Evolutionary conservation across 164 flowering plant species (phyloP).

Genomic region (Taxillus chinensis): DNA sequence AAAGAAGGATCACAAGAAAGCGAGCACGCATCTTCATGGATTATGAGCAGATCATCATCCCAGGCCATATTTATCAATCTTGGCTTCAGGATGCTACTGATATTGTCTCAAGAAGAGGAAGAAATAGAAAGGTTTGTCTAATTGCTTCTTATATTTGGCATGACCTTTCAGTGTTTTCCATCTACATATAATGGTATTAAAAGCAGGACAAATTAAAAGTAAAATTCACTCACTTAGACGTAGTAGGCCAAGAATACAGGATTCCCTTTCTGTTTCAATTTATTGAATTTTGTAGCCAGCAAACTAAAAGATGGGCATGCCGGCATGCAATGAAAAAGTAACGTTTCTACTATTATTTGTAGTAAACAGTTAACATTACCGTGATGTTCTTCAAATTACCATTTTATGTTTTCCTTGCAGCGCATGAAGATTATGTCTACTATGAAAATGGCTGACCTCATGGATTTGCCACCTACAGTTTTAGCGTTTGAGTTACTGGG

Average conservation of each 20-base stretch:
- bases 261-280: too few relatives aligned
- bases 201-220: too few relatives aligned
- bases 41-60: constrained; percentile 61
- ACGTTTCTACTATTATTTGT: neutral
- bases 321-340: neutral
- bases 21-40: constrained; percentile 31
- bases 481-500: constrained; percentile 27
- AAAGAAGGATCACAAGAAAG: constrained; percentile 37
- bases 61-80: constrained; percentile 56
- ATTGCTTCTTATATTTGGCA: neutral
- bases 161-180: neutral
- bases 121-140: constrained; percentile 44
- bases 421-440: constrained; percentile 12
- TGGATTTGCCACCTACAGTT: constrained; percentile 59
- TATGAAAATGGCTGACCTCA: constrained; percentile 40
- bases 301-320: neutral
- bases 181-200: neutral
- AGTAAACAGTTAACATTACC: too few relatives aligned
- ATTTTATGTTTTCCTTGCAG: constrained; percentile 17
- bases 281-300: too few relatives aligned
- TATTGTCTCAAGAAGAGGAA: constrained; percentile 41
- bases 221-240: too few relatives aligned
- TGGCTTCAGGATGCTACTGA: constrained; percentile 75
- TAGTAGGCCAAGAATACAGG: too few relatives aligned
- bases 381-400: neutral